phyloP scores from a whole-genome alignment of 1,284 basidiomycete genomes.

The Boletellus deceptivus region DNA sequence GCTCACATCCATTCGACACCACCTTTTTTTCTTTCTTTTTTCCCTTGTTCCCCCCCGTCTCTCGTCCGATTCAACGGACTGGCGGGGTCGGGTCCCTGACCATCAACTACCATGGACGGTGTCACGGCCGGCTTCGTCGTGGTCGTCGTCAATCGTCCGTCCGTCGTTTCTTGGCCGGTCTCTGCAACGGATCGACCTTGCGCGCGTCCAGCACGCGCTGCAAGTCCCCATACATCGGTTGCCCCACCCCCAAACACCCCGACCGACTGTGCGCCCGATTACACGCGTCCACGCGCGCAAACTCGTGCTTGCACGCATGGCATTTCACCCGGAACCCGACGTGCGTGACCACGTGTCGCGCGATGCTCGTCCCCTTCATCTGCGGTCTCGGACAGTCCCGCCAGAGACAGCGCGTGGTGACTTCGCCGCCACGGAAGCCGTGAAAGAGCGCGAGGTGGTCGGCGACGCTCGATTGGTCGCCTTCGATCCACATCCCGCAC shows the following conservation, averaged over 20 bases:
- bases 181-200: constrained; percentile 22
- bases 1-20: no score
- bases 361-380: constrained; percentile 36
- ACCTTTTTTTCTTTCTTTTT: no score
- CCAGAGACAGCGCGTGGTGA: constrained; percentile 33
- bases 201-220: constrained; percentile 27
- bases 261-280: constrained; percentile 35
- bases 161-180: constrained; percentile 32
- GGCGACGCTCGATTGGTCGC: constrained; percentile 33
- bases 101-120: no score
- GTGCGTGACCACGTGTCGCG: constrained; percentile 34
- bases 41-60: no score
- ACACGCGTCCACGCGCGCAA: constrained; percentile 35
- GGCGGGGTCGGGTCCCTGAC: no score
- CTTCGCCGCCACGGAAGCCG: constrained; percentile 29
- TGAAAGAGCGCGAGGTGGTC: constrained; percentile 34
- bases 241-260: constrained; percentile 30
- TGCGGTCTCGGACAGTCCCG: constrained; percentile 26
- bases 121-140: no score
- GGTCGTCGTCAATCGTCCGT: constrained; percentile 21
- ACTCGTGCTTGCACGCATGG: constrained; percentile 31
- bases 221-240: constrained; percentile 33
- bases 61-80: no score
- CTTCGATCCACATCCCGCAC: constrained; percentile 35
- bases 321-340: constrained; percentile 33